phyloP scores from a whole-genome alignment of 2,329 filamentous ascomycete genomes.

The Exophiala sideris region DNA sequence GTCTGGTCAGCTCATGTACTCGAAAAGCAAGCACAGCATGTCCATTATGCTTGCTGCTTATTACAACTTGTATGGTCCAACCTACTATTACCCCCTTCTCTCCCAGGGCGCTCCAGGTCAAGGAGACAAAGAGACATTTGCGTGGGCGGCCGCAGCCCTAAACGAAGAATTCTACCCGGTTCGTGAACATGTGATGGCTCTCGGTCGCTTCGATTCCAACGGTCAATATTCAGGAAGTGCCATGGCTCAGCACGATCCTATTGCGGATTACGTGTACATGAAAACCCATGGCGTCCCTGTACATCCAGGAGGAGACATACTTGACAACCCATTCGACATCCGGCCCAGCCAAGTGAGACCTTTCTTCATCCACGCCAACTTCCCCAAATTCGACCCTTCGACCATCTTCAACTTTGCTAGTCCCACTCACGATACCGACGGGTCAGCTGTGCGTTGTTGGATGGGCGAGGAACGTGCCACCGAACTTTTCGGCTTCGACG shows the following conservation, averaged over 20 bases:
- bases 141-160: slow-evolving; percentile 43
- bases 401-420: slow-evolving; percentile 33
- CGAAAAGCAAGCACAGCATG: slow-evolving; percentile 41
- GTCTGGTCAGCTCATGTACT: slow-evolving; percentile 45
- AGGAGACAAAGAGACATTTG: slow-evolving; percentile 53
- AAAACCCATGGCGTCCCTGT: slow-evolving; percentile 12
- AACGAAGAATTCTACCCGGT: slow-evolving; percentile 43
- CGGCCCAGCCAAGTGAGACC: slow-evolving; percentile 32
- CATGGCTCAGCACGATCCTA: slow-evolving; percentile 37
- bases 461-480: slow-evolving; percentile 32
- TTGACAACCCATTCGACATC: slow-evolving; percentile 28
- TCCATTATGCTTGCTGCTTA: slow-evolving; percentile 48
- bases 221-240: slow-evolving; percentile 29
- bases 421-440: slow-evolving; percentile 31
- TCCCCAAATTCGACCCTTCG: slow-evolving; percentile 40
- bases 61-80: slow-evolving; percentile 49
- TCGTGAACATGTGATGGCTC: slow-evolving; percentile 30
- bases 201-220: slow-evolving; percentile 27
- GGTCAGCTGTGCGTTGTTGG: slow-evolving; percentile 34
- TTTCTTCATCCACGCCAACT: slow-evolving; percentile 42
- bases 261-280: slow-evolving; percentile 31
- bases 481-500: slow-evolving; percentile 34
- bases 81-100: slow-evolving; percentile 45
- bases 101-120: slow-evolving; percentile 48
- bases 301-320: slow-evolving; percentile 30